Conservation (phyloP, 225 moss, liverwort and hornwort genomes). For the Pleurozium schreberi region DNA sequence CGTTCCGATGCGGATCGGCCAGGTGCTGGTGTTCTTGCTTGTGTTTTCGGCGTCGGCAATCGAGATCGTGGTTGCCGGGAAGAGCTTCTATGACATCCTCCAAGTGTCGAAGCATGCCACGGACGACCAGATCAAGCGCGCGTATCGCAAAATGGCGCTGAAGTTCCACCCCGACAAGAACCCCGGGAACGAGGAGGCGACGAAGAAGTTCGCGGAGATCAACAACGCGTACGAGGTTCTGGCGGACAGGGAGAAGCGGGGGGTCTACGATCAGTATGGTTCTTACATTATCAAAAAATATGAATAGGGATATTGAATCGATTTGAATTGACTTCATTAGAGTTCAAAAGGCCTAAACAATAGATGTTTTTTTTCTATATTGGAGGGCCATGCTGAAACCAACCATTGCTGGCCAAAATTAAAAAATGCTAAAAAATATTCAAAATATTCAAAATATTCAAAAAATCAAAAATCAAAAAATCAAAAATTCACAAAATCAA, state of each 20-base stretch:
- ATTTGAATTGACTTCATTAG: not conserved
- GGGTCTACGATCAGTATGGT: constrained; percentile 64
- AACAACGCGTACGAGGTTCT: constrained; percentile 76
- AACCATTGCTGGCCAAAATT: no score
- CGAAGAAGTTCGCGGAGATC: constrained; percentile 82
- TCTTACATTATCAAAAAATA: not conserved
- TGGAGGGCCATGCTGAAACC: no score
- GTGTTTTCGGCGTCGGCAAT: constrained; percentile 28
- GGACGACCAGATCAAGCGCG: constrained; percentile 84
- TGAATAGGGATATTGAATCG: not conserved
- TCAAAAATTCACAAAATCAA: no score
- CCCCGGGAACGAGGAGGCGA: constrained; percentile 76
- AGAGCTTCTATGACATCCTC: constrained; percentile 70
- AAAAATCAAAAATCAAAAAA: no score
- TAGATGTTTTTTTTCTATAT: no score
- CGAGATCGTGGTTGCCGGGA: constrained; percentile 23
- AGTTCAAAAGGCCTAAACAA: no score
- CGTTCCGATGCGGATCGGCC: constrained; percentile 31
- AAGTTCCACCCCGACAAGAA: constrained; percentile 92
- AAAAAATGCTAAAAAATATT: no score
- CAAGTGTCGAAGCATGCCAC: constrained; percentile 58
- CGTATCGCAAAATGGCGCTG: constrained; percentile 71
- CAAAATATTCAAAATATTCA: no score
- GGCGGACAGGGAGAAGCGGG: constrained; percentile 60
- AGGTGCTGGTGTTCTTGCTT: constrained; percentile 13